A percentile compares a stretch with the other conserved stretches of the same genome.
Conservation (phyloP, 73 alveolate species). For the Paramecium biaurelia region DNA sequence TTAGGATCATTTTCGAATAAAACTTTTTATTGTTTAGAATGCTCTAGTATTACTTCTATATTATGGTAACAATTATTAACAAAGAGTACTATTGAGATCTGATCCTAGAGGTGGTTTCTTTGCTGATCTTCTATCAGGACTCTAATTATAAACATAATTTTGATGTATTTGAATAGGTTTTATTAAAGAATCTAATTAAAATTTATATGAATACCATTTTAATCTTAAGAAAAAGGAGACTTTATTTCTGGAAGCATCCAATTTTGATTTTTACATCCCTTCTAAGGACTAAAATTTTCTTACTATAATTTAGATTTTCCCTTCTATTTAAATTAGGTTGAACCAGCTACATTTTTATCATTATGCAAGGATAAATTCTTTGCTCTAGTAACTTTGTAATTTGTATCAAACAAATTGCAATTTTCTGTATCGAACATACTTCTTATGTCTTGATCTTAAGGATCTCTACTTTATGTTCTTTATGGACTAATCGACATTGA, state of each 20-base stretch:
- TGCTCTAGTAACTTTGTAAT: neutral
- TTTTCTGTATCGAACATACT: neutral
- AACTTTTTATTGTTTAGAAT: conserved; percentile 20
- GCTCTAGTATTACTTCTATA: conserved; percentile 18
- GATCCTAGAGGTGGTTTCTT: neutral
- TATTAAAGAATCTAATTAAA: neutral
- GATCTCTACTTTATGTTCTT: neutral
- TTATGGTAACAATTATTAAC: conserved; percentile 23
- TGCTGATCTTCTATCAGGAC: neutral
- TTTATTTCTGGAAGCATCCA: conserved; percentile 34
- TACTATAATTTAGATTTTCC: neutral
- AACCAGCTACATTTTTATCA: neutral
- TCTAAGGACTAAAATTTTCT: conserved; percentile 14
- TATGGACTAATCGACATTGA: neutral
- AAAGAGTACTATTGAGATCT: neutral
- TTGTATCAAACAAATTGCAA: neutral
- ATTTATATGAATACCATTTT: neutral
- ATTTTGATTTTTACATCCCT: conserved; percentile 14
- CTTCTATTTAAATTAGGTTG: neutral
- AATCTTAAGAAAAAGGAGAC: neutral
- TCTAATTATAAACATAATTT: neutral
- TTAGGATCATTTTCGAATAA: neutral
- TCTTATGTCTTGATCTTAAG: neutral
- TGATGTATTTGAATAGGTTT: neutral
- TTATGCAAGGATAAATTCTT: conserved; percentile 3